A percentile compares a stretch with the other conserved stretches of the same genome.
Conservation (phyloP, 192 early-diverging fungal species). For the Blastocladiella britannica region DNA sequence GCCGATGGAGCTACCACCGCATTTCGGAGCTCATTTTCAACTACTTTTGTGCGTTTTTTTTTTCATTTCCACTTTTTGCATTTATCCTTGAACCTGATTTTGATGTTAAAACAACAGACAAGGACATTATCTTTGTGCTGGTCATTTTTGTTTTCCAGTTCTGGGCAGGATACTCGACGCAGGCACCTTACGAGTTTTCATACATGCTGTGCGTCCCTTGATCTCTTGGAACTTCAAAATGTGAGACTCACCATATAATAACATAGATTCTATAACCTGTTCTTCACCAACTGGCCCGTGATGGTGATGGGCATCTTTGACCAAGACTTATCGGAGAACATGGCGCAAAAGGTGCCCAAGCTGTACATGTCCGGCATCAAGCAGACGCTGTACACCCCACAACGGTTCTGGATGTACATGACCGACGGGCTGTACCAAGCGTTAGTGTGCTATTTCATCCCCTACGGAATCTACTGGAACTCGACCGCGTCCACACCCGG, state of each 20-base stretch:
- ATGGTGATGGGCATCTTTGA: constrained; percentile 66
- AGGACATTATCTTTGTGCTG: constrained; percentile 55
- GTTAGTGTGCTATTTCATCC: constrained; percentile 60
- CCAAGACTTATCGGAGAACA: constrained; percentile 36
- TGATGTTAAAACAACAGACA: too few relatives aligned
- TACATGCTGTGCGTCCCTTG: too few relatives aligned
- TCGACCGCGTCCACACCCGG: constrained; percentile 21
- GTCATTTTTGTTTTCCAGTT: constrained; percentile 56
- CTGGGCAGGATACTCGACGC: constrained; percentile 52
- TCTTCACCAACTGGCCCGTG: constrained; percentile 61
- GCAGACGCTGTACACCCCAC: constrained; percentile 59
- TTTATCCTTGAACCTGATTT: too few relatives aligned
- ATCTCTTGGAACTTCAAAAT: too few relatives aligned
- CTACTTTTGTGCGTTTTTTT: too few relatives aligned
- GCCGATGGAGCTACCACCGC: constrained; percentile 39
- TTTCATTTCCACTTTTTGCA: too few relatives aligned
- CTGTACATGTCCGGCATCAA: constrained; percentile 71
- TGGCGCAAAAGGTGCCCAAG: constrained; percentile 26
- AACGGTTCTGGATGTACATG: constrained; percentile 69
- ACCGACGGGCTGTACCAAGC: constrained; percentile 86
- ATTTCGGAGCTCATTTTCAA: constrained; percentile 37
- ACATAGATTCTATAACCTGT: constrained; percentile 68
- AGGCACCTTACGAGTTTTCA: constrained; percentile 50
- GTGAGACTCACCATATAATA: too few relatives aligned
- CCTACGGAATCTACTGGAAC: constrained; percentile 35